Conservation (phyloP, 2,329 filamentous ascomycete genomes). For the Diplodia corticola region DNA sequence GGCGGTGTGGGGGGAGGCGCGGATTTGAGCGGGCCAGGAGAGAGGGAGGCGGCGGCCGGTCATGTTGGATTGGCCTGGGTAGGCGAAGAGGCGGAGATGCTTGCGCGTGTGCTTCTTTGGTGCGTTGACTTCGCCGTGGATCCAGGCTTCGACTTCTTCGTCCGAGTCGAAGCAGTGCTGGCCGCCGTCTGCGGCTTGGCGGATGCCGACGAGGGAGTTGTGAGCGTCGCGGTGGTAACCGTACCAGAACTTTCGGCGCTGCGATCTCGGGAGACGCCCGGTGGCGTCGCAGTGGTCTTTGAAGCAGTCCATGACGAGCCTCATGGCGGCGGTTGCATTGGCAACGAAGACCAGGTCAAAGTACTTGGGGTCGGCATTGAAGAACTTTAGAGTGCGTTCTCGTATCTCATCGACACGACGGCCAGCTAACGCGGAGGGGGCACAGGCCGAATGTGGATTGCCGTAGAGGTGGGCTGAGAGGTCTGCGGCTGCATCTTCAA, state of each 20-base stretch:
- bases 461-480: conserved; percentile 74
- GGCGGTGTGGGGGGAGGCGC: conserved; percentile 26
- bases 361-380: conserved; percentile 75
- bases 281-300: conserved; percentile 62
- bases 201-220: conserved; percentile 80
- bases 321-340: conserved; percentile 89
- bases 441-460: conserved; percentile 86
- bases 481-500: conserved; percentile 75
- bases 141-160: conserved; percentile 64
- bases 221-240: conserved; percentile 82
- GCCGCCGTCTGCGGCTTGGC: conserved; percentile 63
- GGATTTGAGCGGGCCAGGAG: conserved; percentile 60
- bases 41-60: conserved; percentile 75
- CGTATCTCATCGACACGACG: conserved; percentile 57
- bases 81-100: conserved; percentile 69
- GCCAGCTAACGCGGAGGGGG: conserved; percentile 69
- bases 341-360: conserved; percentile 91
- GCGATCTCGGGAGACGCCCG: conserved; percentile 54
- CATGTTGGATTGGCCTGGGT: conserved; percentile 91
- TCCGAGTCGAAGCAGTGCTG: conserved; percentile 68
- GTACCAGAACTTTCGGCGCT: conserved; percentile 63
- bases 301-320: conserved; percentile 78
- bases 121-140: conserved; percentile 43
- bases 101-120: conserved; percentile 41
- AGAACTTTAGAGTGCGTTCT: conserved; percentile 70